Conservation (phyloP, 306 rosid species). For the Malus orientalis region DNA sequence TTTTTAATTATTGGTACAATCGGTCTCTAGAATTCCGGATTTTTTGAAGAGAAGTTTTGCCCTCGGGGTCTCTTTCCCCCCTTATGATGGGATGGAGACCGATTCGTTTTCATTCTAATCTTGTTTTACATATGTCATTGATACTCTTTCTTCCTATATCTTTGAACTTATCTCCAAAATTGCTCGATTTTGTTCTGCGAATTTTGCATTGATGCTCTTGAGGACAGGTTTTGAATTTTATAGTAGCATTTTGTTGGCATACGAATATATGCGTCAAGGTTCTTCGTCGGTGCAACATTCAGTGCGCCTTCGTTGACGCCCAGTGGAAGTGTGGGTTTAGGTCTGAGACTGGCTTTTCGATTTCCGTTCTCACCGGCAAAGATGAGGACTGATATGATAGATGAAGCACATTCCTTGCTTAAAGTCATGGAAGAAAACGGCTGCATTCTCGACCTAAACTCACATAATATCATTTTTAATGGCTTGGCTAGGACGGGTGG, state of each 20-base stretch:
- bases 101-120: not conserved
- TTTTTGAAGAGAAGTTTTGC: constrained; percentile 30
- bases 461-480: constrained; percentile 71
- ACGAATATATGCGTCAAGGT: not conserved
- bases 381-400: constrained; percentile 54
- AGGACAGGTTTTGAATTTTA: not conserved
- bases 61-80: not conserved
- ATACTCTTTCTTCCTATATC: not conserved
- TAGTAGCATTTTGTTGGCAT: not conserved
- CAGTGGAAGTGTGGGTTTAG: too few relatives aligned
- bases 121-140: not conserved
- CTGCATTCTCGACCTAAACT: constrained; percentile 64
- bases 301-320: too few relatives aligned
- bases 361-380: too few relatives aligned
- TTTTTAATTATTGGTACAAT: constrained; percentile 16
- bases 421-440: constrained; percentile 76
- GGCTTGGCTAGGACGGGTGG: constrained; percentile 76
- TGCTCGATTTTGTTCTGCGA: not conserved
- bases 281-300: not conserved
- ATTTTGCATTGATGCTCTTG: not conserved
- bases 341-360: too few relatives aligned
- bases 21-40: constrained; percentile 32
- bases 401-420: constrained; percentile 65
- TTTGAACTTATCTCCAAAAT: not conserved
- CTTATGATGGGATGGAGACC: not conserved